These are phyloP conservation scores for Sarocladium oryzae DNA, from an alignment of 2,329 filamentous ascomycete species.

Conservation along the genomic window DNA sequence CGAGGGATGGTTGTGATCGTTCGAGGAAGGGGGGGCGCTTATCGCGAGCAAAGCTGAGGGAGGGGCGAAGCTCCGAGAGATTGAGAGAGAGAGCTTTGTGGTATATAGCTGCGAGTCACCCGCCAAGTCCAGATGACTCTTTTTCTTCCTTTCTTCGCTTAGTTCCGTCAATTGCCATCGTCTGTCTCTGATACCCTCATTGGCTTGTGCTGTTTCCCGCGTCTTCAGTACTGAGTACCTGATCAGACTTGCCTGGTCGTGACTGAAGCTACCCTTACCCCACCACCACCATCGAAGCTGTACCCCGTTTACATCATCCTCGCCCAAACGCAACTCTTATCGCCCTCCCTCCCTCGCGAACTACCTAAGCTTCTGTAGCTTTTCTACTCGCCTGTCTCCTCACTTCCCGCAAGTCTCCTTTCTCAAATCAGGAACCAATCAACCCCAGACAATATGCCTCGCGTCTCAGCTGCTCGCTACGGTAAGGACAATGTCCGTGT, in stretches of 20 bases:
- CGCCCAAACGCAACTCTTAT: too few species aligned
- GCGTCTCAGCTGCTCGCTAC: conserved; percentile 62
- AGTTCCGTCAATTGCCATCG: not conserved
- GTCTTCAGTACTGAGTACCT: too few species aligned
- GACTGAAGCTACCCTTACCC: not conserved
- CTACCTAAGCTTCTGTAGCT: too few species aligned
- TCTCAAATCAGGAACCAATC: not conserved
- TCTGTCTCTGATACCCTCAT: not conserved
- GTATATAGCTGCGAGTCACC: not conserved
- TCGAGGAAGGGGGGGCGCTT: conserved; percentile 7
- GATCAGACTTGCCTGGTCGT: not conserved
- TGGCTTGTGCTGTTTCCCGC: not conserved
- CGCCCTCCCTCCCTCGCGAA: too few species aligned
- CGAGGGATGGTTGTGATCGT: too few species aligned
- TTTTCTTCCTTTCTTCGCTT: too few species aligned
- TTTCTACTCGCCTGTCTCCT: too few species aligned
- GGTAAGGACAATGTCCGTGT: conserved; percentile 98
- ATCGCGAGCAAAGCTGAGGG: not conserved
- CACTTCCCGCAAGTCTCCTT: too few species aligned
- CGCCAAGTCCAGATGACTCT: not conserved
- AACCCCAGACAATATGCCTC: conserved; percentile 37
- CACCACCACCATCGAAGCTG: not conserved
- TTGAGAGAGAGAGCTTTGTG: not conserved
- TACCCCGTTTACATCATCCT: not conserved
- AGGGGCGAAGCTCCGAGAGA: conserved; percentile 6